Base-by-base conservation (phyloP, 1,284 basidiomycete species). In the Ustilago sp. region DNA sequence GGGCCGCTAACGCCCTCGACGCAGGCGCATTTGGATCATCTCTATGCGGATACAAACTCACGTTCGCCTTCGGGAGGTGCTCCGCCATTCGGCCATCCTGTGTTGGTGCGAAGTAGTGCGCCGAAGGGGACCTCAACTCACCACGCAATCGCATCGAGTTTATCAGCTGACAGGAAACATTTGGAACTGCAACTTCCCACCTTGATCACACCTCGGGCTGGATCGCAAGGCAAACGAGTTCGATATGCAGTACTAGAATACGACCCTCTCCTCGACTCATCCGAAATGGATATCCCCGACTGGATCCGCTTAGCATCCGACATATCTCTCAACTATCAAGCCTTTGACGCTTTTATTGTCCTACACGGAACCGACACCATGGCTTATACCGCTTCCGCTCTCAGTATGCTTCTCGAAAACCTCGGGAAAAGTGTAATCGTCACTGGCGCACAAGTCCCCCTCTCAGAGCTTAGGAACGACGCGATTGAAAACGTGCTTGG, bases 361-460 rank as follows among this genome's bases (percentile, higher is more conserved):
- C 88, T 97, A 11, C 94, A 97, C 85, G 94, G 94, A 41, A 86
- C 85, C 15, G 85, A 85, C 79, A 79, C 94, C 0, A 95, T 95
- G 80, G 80, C 79, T n/a, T 80, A 83, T 56, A 80, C 78, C 28
- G 60, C 68, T 8, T 72, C 74, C 1, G 68, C 74, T 13, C 60
- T 80, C 2, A 93, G 92, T 81, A 96, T 96, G 86, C 87, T 97
- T 62, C 88, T 97, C 6, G 94, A 96, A 86, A 94, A 96, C 80
- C 88, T 96, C 8, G 94, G 94, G 58, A 95, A 95, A 87, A 93
- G 92, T 1, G 87, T 88, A 91, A 93, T 96, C 69, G 85, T 96
- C 32, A 95, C 94, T 0, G 94, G 94, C 2, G 94, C 94, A 1
- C 94, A 97, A 87, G 95, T 97, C 59, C 94, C 94, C 6, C 88